A percentile compares a stretch with the other conserved stretches of the same genome.
Conservation (phyloP, 2,329 filamentous ascomycete species). For the Podosphaera fusca region DNA sequence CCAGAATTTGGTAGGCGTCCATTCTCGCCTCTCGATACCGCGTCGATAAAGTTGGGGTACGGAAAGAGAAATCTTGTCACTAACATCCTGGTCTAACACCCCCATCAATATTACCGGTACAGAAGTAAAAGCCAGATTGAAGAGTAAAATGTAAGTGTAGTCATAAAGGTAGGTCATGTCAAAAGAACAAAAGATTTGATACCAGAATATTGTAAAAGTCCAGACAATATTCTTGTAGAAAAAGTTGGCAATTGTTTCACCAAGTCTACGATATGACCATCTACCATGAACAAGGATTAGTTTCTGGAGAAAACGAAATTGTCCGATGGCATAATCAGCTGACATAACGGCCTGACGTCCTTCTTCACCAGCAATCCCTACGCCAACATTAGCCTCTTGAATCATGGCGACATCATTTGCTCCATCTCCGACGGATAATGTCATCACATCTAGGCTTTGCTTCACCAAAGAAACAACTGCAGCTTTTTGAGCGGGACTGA, state of each 20-base stretch:
- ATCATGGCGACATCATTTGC: constrained; percentile 97
- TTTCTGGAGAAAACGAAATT: constrained; percentile 72
- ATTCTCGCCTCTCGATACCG: constrained; percentile 88
- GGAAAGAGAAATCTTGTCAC: constrained; percentile 76
- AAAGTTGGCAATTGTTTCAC: constrained; percentile 91
- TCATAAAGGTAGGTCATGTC: constrained; percentile 95
- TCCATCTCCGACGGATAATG: constrained; percentile 75
- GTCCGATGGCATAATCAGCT: constrained; percentile 83
- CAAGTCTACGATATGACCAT: constrained; percentile 88
- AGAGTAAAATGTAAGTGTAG: constrained; percentile 90
- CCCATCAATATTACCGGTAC: constrained; percentile 88
- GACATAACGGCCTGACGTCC: constrained; percentile 88
- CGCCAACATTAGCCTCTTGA: constrained; percentile 88
- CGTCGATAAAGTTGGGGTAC: constrained; percentile 89
- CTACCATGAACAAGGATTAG: constrained; percentile 75
- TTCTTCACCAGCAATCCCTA: constrained; percentile 84
- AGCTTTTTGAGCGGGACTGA: constrained; percentile 90
- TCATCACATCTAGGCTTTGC: constrained; percentile 85
- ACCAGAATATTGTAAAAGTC: constrained; percentile 95
- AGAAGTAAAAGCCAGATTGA: constrained; percentile 93
- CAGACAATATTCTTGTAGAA: constrained; percentile 99
- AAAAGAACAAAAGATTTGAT: constrained; percentile 83
- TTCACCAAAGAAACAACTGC: constrained; percentile 95
- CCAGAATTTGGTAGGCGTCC: constrained; percentile 95
- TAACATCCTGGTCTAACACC: constrained; percentile 89